Conservation (phyloP, 768 basidiomycete genomes). For the Suillus subalutaceus region DNA sequence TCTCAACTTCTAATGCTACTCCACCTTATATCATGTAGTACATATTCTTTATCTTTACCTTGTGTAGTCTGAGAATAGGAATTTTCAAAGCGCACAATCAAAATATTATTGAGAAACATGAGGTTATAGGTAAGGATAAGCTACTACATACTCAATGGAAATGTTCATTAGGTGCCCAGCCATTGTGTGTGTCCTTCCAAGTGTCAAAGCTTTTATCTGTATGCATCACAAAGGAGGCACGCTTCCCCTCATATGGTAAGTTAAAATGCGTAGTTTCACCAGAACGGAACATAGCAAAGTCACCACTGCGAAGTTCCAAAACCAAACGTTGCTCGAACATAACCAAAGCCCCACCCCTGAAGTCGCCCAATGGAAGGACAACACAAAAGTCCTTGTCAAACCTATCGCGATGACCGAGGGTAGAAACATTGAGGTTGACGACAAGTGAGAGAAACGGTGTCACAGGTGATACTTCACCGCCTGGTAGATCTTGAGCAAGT, state of each 20-base stretch:
- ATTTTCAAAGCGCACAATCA: too few relatives aligned
- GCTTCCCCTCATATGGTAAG: slow-evolving; percentile 3
- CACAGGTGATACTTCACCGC: not conserved
- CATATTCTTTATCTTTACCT: too few relatives aligned
- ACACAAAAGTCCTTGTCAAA: slow-evolving; percentile 7
- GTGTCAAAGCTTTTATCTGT: slow-evolving; percentile 9
- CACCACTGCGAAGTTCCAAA: slow-evolving; percentile 6
- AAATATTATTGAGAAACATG: too few relatives aligned
- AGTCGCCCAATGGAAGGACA: slow-evolving; percentile 6
- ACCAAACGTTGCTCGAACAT: slow-evolving; percentile 9
- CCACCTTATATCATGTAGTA: too few relatives aligned
- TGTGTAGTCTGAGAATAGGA: too few relatives aligned
- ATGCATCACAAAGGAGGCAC: slow-evolving; percentile 14
- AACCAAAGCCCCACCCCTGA: slow-evolving; percentile 11
- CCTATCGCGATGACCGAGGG: slow-evolving; percentile 8
- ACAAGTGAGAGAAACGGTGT: not conserved
- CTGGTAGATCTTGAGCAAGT: not conserved
- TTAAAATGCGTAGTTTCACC: slow-evolving; percentile 11
- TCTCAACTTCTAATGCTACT: too few relatives aligned
- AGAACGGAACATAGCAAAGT: slow-evolving; percentile 13
- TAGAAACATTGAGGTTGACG: slow-evolving; percentile 14
- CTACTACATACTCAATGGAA: not conserved
- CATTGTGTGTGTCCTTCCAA: slow-evolving; percentile 9
- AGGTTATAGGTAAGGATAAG: too few relatives aligned
- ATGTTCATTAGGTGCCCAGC: slow-evolving; percentile 1